Percentiles rank a stretch among this genome's conserved stretches.
These are phyloP conservation scores for Stentor coeruleus DNA, from an alignment of 73 alveolate genomes.

Conservation along the genomic window DNA sequence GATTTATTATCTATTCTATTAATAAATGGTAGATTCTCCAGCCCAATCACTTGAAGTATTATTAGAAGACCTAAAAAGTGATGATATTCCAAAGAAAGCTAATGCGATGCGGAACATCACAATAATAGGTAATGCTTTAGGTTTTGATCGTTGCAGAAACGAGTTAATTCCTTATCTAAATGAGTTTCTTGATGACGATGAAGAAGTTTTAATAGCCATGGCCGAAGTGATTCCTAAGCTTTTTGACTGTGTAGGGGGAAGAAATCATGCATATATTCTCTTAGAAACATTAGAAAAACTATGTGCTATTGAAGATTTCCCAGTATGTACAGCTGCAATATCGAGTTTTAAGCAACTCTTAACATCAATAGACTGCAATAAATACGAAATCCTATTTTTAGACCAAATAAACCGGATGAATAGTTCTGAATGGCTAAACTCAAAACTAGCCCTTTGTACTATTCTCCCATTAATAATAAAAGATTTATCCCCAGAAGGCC, in stretches of 20 bases:
- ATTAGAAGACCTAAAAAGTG: constrained; percentile 72
- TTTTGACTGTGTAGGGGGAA: constrained; percentile 90
- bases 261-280: constrained; percentile 43
- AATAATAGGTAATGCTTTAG: constrained; percentile 80
- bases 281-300: constrained; percentile 71
- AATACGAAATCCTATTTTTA: constrained; percentile 48
- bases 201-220: constrained; percentile 84
- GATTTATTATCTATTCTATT: constrained; percentile 14
- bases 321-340: constrained; percentile 71
- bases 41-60: no score
- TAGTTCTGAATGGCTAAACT: constrained; percentile 65
- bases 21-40: constrained; percentile 33
- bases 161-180: constrained; percentile 91
- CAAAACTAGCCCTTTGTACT: constrained; percentile 60
- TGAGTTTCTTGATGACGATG: constrained; percentile 95
- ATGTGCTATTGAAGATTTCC: constrained; percentile 69
- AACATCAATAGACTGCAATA: constrained; percentile 40
- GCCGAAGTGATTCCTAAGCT: constrained; percentile 80
- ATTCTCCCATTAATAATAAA: constrained; percentile 61
- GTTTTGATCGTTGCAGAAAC: constrained; percentile 89
- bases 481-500: constrained; percentile 45
- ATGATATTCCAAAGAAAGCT: constrained; percentile 62
- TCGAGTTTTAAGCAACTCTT: neutral
- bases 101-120: constrained; percentile 75
- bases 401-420: constrained; percentile 54